Base-by-base conservation (phyloP, 208 protist species). In the Acanthamoeba lenticulata region DNA sequence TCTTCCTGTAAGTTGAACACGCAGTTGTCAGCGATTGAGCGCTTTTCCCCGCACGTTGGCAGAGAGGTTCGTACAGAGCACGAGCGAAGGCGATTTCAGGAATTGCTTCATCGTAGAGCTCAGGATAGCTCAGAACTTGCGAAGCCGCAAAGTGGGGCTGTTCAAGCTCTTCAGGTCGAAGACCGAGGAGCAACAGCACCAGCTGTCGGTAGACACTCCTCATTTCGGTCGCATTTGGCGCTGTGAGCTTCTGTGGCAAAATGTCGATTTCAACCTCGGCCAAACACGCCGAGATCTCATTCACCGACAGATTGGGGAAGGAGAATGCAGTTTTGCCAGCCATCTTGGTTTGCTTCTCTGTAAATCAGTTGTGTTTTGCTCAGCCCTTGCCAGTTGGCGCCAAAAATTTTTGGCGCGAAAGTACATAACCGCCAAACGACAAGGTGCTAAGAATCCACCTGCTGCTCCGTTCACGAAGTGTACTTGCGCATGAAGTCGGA, bases 61-160 rank as follows among this genome's bases (percentile, higher is more conserved):
- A 15, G 19, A 69, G 29, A 69, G 6, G 60, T 4, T 36, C 67
- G 67, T 77, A 77, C 67, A 77, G 36, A 24, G 67, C 67, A 1
- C 67, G 67, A 77, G 67, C 29, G 67, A 77, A 77, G 15, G 36
- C 34, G 21, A 77, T 77, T 40, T 77, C 67, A 24, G 67, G 67
- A 77, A 77, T 77, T 24, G 67, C 67, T n/a, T 77, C 67, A 36
- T 77, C 67, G 67, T 77, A 77, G 67, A 77, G 67, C 32, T 77
- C 67, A 36, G 67, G 67, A 36, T 77, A 42, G 6, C 24, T 77
- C 9, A 77, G 67, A 4, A 77, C 67, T 40, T 77, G 34, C 67
- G 36, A 42, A 17, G 67, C 67, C 7, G 67, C 67, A 42, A 44
- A 77, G 19, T 77, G 29, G 67, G 67, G 67, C 67, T 36, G 29